A percentile compares a stretch with the other conserved stretches of the same genome.
These are phyloP conservation scores for Penicillium sp. DNA, from an alignment of 2,329 filamentous ascomycete species.

Conservation along the genomic window DNA sequence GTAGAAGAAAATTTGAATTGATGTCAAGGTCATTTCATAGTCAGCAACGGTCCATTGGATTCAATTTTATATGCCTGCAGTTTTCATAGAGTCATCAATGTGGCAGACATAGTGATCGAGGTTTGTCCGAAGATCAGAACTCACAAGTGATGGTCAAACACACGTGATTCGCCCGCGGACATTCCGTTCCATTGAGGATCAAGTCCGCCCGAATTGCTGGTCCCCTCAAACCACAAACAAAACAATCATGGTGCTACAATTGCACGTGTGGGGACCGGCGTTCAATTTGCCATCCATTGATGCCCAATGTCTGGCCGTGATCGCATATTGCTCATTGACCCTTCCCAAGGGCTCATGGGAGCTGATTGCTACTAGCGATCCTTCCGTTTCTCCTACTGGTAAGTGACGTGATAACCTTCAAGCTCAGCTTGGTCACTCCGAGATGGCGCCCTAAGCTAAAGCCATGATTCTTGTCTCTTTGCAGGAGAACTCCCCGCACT, in stretches of 20 bases:
- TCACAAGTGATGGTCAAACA: constrained; percentile 2
- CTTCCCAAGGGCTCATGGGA: constrained; percentile 59
- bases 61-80: not conserved
- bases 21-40: not conserved
- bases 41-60: not conserved
- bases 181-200: constrained; percentile 2
- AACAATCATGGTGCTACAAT: constrained; percentile 55
- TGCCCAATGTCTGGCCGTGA: constrained; percentile 76
- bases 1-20: not conserved
- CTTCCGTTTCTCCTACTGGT: constrained; percentile 65
- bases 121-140: too few relatives aligned
- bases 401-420: constrained; percentile 35
- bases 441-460: constrained; percentile 4
- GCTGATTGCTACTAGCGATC: constrained; percentile 67
- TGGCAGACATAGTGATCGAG: too few relatives aligned
- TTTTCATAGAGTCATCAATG: not conserved
- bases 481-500: constrained; percentile 54
- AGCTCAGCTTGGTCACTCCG: not conserved
- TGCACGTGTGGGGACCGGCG: constrained; percentile 86
- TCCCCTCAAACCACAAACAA: constrained; percentile 11
- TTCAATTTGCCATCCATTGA: constrained; percentile 88
- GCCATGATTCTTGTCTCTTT: constrained; percentile 1
- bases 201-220: constrained; percentile 8
- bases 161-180: constrained; percentile 19
- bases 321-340: constrained; percentile 66